Conservation (phyloP, 768 basidiomycete genomes). For the Tricholoma bakamatsutake region DNA sequence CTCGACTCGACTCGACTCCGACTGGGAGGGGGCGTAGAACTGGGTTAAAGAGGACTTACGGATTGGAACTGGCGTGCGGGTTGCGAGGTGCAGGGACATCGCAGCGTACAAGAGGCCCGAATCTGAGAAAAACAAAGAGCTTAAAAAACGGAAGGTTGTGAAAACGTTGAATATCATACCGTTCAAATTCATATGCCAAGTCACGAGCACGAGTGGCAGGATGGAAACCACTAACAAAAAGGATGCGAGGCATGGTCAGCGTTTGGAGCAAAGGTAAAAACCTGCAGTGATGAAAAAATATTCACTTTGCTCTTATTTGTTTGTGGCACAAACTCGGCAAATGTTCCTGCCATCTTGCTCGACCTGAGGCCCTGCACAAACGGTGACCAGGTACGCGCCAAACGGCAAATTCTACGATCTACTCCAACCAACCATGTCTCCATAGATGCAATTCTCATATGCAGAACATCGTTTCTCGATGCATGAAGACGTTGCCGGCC, state of each 20-base stretch:
- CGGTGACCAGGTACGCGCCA: background rate
- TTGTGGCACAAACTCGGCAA: constrained; percentile 25
- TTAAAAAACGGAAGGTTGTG: background rate
- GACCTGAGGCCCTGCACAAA: background rate
- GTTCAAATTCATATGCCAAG: constrained; percentile 83
- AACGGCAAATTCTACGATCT: background rate
- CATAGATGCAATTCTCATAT: constrained; percentile 18
- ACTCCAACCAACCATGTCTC: background rate
- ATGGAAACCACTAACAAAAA: constrained; percentile 85
- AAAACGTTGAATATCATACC: constrained; percentile 33
- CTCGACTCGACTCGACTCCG: constrained; percentile 23
- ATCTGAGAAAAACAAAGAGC: constrained; percentile 38
- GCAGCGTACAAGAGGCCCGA: constrained; percentile 78
- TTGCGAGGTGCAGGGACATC: constrained; percentile 87
- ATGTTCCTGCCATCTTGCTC: background rate
- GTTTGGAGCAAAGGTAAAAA: constrained; percentile 20
- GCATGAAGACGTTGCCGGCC: constrained; percentile 2
- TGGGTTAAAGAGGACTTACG: constrained; percentile 55
- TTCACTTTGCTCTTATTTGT: constrained; percentile 22
- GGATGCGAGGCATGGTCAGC: constrained; percentile 64
- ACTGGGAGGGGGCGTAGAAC: constrained; percentile 14
- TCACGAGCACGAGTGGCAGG: constrained; percentile 78
- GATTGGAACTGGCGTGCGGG: constrained; percentile 65
- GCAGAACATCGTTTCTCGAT: constrained; percentile 14
- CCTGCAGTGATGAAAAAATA: constrained; percentile 12